phyloP scores from a whole-genome alignment of 176 grass and related monocot species.

The Ananas comosus region DNA sequence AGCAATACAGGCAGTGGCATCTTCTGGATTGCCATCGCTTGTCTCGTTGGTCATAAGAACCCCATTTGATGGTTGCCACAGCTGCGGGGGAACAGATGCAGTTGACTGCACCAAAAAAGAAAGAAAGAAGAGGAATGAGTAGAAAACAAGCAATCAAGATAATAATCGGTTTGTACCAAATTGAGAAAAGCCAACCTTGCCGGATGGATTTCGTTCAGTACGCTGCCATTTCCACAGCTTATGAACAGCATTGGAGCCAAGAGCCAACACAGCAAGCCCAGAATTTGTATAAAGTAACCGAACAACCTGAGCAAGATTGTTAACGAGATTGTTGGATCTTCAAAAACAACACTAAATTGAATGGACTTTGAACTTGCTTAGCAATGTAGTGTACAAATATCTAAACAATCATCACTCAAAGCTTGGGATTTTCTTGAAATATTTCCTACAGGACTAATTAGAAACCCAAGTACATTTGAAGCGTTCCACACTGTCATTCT shows the following conservation, averaged over 20 bases:
- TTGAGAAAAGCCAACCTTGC: slow-evolving; percentile 53
- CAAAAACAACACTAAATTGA: no score
- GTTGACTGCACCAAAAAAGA: slow-evolving; percentile 54
- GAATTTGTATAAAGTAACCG: slow-evolving; percentile 88
- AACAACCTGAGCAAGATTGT: slow-evolving; percentile 45
- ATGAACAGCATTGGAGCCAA: slow-evolving; percentile 90
- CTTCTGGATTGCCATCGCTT: slow-evolving; percentile 83
- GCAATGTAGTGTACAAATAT: no score
- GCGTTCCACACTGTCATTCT: no score
- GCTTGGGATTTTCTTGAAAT: no score
- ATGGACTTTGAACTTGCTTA: no score
- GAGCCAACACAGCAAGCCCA: slow-evolving; percentile 71
- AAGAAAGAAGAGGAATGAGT: slow-evolving; percentile 17
- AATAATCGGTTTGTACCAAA: slow-evolving; percentile 4
- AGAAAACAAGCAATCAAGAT: slow-evolving; percentile 29
- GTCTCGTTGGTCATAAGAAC: slow-evolving; percentile 93
- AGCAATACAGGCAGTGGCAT: slow-evolving; percentile 94
- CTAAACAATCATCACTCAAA: no score
- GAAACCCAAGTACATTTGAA: no score
- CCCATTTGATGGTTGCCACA: slow-evolving; percentile 96
- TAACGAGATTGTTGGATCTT: not conserved
- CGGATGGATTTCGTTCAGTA: slow-evolving; percentile 78
- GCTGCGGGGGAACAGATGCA: slow-evolving; percentile 61
- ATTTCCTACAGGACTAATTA: no score
- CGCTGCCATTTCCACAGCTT: slow-evolving; percentile 98